phyloP scores from a whole-genome alignment of 352 stramenopile genomes.

The Globisporangium radiosum region DNA sequence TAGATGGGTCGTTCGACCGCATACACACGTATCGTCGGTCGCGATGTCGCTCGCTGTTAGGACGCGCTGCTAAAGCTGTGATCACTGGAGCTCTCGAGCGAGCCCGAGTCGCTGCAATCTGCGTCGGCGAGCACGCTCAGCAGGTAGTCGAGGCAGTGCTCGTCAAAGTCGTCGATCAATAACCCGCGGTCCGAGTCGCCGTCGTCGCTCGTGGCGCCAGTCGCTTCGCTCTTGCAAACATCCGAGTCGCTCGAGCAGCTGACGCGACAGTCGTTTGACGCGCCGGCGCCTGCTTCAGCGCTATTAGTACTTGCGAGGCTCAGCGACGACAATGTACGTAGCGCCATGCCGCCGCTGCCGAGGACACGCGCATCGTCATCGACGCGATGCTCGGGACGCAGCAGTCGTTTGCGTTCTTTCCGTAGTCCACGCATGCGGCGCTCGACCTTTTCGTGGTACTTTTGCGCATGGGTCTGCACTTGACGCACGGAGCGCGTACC shows the following conservation, averaged over 20 bases:
- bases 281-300: background rate
- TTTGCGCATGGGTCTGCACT: constrained; percentile 53
- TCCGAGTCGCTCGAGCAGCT: constrained; percentile 1
- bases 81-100: background rate
- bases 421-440: constrained; percentile 45
- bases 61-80: background rate
- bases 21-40: no score
- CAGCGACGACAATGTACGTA: no score
- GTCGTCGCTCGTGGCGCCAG: background rate
- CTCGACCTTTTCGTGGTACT: constrained; percentile 74
- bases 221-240: constrained; percentile 2
- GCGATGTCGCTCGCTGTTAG: background rate
- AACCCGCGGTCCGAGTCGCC: background rate
- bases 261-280: background rate
- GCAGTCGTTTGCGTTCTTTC: constrained; percentile 47
- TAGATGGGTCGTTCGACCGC: no score
- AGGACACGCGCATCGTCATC: constrained; percentile 23
- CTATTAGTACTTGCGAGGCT: background rate
- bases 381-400: constrained; percentile 49
- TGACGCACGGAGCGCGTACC: constrained; percentile 42
- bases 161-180: background rate
- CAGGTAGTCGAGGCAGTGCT: constrained; percentile 6
- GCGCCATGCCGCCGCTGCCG: background rate
- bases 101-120: background rate
- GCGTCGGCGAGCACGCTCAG: background rate